Base-by-base conservation (phyloP, 176 grass and related monocot genomes). In the Tillandsia fasciculata region DNA sequence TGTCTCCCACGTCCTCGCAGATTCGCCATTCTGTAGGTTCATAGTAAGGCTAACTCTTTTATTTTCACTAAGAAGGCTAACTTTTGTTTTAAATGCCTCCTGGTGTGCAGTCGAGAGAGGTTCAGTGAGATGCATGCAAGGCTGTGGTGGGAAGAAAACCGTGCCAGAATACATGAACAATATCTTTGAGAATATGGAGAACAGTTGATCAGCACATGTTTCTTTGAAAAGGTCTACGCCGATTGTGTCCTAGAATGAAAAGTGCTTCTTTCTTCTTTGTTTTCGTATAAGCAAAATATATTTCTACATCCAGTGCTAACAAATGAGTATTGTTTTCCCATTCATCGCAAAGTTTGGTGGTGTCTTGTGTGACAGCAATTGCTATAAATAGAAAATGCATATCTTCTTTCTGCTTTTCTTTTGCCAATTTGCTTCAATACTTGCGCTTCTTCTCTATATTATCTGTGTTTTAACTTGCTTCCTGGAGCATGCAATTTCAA, bases 71-170 rank as follows among this genome's bases (percentile, higher is more conserved):
- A 26, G 42, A 27, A 48, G 33, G 49, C 56, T 74, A 50, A 68
- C 64, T 50, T 20, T 23, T 56, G 26, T 64, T 65, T 76, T 10
- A 10, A 42, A 42, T 42, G 33, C 33, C 51, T 86, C 56, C 26
- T 75, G 15, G 67, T 10, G 13, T 82, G 64, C 77, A 99, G 94
- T 77, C 94, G 94, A 68, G 94, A 99, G 80, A 90, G 83, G 48
- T 99, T 99, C 59, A 90, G 87, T 12, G 94, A 99, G 82, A 88
- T 86, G 90, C 90, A 93, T 67, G 94, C 90, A 33, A 88, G 87
- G 52, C 53, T 90, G 70, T 99, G 94, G 94, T 99, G 94, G 94
- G 94, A 99, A 48, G 84, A 93, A 66, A 93, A 99, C 56, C 90
- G 90, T 27, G 69, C 84, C 2, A 90, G 94, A 64, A 93, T 99